These are phyloP conservation scores for Colletotrichum cordylinicola DNA, from an alignment of 2,329 filamentous ascomycete genomes.

Conservation along the genomic window DNA sequence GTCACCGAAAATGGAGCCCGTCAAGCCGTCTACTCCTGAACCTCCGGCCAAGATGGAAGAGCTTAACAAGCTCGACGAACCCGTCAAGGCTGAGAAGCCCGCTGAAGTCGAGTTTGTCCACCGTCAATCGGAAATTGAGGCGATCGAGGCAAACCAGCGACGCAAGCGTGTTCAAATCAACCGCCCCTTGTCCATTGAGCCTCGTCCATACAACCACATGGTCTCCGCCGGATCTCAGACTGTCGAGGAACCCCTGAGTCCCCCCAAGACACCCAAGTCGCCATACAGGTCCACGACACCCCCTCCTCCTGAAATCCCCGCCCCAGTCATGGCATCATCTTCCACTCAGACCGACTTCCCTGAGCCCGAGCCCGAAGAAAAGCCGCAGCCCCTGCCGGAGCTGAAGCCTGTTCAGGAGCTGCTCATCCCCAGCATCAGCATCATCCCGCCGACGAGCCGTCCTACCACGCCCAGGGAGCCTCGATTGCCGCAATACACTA, in stretches of 20 bases:
- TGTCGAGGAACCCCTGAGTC: constrained; percentile 65
- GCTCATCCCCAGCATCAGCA: constrained; percentile 83
- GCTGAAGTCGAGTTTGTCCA: constrained; percentile 50
- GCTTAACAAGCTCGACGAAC: constrained; percentile 44
- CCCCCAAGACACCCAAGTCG: constrained; percentile 68
- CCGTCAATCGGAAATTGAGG: constrained; percentile 61
- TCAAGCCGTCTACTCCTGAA: constrained; percentile 49
- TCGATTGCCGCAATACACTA: constrained; percentile 80
- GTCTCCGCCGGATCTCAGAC: constrained; percentile 71
- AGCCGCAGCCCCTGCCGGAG: constrained; percentile 21
- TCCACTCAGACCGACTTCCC: constrained; percentile 67
- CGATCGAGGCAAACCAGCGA: constrained; percentile 73
- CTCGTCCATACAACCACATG: constrained; percentile 55
- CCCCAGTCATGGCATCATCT: constrained; percentile 52
- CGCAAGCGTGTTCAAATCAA: constrained; percentile 69
- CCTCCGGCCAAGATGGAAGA: constrained; percentile 41
- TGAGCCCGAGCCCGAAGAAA: constrained; percentile 22
- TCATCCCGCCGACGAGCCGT: constrained; percentile 85
- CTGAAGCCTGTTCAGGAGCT: constrained; percentile 37
- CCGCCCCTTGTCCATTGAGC: constrained; percentile 56
- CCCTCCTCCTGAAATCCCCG: constrained; percentile 41
- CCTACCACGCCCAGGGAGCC: constrained; percentile 80
- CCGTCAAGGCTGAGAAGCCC: constrained; percentile 38
- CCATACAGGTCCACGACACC: constrained; percentile 46
- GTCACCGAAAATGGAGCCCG: constrained; percentile 63